A percentile compares a stretch with the other conserved stretches of the same genome.
Evolutionary conservation across 1,139 yeast species (phyloP).

Genomic region (Yamadazyma aaseri): DNA sequence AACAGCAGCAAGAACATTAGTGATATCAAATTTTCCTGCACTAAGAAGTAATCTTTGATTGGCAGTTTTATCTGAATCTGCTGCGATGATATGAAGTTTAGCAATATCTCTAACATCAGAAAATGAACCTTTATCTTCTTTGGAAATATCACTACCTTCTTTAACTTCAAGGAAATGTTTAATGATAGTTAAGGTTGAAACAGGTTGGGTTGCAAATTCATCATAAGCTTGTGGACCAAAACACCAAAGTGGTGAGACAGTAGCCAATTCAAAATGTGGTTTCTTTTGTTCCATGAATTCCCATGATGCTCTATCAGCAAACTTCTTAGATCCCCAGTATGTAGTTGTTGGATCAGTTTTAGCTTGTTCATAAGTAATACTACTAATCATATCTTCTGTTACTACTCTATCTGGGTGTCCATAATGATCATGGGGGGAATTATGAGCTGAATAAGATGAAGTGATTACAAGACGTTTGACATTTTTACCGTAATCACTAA

Average conservation of each 20-base stretch:
- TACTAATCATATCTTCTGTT: conserved; percentile 23
- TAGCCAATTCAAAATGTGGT: conserved; percentile 40
- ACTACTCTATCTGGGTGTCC: conserved; percentile 32
- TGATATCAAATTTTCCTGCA: conserved; percentile 25
- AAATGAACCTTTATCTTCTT: too few relatives aligned
- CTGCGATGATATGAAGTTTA: conserved; percentile 29
- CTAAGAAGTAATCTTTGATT: conserved; percentile 22
- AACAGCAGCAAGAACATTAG: conserved; percentile 25
- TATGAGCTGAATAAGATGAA: conserved; percentile 37
- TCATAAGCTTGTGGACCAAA: conserved; percentile 42
- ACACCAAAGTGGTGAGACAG: conserved; percentile 48
- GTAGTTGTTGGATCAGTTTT: conserved; percentile 22
- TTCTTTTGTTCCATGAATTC: conserved; percentile 23
- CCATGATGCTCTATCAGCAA: conserved; percentile 37
- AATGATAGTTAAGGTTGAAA: too few relatives aligned
- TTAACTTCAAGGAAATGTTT: too few relatives aligned
- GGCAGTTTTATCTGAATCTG: conserved; percentile 21
- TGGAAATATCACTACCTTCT: too few relatives aligned
- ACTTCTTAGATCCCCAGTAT: conserved; percentile 36
- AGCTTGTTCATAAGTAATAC: conserved; percentile 21
- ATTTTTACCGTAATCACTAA: conserved; percentile 22
- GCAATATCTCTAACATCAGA: conserved; percentile 40
- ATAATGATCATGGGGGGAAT: conserved; percentile 16
- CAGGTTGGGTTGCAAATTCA: conserved; percentile 9
- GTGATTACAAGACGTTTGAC: conserved; percentile 33